Conservation (phyloP, 2,329 filamentous ascomycete genomes). For the Claviceps sp. region DNA sequence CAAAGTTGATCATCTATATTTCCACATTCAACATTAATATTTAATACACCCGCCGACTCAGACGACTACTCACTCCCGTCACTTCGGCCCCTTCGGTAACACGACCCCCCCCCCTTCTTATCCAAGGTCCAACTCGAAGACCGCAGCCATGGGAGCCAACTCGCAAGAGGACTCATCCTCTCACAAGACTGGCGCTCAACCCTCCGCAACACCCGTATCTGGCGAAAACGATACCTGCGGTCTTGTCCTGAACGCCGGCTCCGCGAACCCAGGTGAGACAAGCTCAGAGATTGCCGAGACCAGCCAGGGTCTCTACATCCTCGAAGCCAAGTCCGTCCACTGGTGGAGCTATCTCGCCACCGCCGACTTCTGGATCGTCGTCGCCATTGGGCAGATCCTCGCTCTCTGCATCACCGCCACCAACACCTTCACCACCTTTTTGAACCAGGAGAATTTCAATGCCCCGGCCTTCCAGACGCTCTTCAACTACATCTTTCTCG, state of each 20-base stretch:
- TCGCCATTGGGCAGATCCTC: constrained; percentile 70
- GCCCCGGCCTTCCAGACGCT: constrained; percentile 94
- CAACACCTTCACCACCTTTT: constrained; percentile 76
- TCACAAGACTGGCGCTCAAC: constrained; percentile 11
- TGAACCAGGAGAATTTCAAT: constrained; percentile 51
- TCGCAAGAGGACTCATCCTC: neutral
- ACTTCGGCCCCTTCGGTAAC: neutral
- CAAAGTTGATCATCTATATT: neutral
- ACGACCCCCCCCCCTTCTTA: neutral
- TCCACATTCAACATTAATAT: neutral
- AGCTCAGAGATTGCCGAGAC: constrained; percentile 23
- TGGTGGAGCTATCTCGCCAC: constrained; percentile 72
- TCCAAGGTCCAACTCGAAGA: no score
- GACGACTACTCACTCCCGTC: neutral
- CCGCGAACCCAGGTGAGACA: constrained; percentile 5
- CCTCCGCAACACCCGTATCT: neutral
- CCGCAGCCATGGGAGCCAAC: neutral
- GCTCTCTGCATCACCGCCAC: constrained; percentile 84
- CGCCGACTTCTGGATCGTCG: constrained; percentile 74
- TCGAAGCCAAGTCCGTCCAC: constrained; percentile 39
- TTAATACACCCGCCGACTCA: no score
- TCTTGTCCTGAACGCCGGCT: neutral
- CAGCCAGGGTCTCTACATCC: constrained; percentile 36
- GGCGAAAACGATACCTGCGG: constrained; percentile 8
- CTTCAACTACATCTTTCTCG: constrained; percentile 84